A percentile compares a stretch with the other conserved stretches of the same genome.
These are phyloP conservation scores for Phyllosticta citribraziliensis DNA, from an alignment of 2,329 filamentous ascomycete genomes.

Conservation along the genomic window DNA sequence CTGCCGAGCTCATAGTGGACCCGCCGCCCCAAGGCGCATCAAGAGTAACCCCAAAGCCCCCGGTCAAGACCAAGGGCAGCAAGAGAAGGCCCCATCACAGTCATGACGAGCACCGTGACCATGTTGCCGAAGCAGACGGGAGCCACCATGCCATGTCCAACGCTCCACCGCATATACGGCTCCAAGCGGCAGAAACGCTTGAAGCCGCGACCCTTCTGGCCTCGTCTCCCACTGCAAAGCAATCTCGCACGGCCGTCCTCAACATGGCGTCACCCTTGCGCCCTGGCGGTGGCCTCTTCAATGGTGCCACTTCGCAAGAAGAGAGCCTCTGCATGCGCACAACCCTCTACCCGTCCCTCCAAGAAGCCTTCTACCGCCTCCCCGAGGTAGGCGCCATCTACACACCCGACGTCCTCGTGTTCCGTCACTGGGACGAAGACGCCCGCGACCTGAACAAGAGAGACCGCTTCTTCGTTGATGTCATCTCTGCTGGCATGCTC, in stretches of 20 bases:
- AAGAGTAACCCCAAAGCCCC: constrained; percentile 3
- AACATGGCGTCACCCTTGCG: constrained; percentile 56
- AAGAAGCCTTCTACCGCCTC: constrained; percentile 49
- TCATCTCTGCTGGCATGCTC: constrained; percentile 49
- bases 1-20: constrained; percentile 40
- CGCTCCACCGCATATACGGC: constrained; percentile 27
- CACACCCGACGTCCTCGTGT: constrained; percentile 51
- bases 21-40: constrained; percentile 17
- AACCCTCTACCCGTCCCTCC: constrained; percentile 49
- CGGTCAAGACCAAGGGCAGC: constrained; percentile 12
- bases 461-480: constrained; percentile 51
- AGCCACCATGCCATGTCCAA: not conserved
- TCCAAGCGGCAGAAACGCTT: constrained; percentile 45
- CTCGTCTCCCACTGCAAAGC: constrained; percentile 14
- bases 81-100: constrained; percentile 5
- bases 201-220: constrained; percentile 37
- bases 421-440: constrained; percentile 34
- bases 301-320: constrained; percentile 51
- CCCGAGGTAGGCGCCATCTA: constrained; percentile 49
- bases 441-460: constrained; percentile 31
- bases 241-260: constrained; percentile 42
- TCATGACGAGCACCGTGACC: constrained; percentile 2
- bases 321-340: constrained; percentile 53
- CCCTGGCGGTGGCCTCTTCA: constrained; percentile 52
- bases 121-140: not conserved